Percentiles rank a stretch among this genome's conserved stretches.
Conservation (phyloP, 2,329 filamentous ascomycete species). For the Botrytis galanthina region DNA sequence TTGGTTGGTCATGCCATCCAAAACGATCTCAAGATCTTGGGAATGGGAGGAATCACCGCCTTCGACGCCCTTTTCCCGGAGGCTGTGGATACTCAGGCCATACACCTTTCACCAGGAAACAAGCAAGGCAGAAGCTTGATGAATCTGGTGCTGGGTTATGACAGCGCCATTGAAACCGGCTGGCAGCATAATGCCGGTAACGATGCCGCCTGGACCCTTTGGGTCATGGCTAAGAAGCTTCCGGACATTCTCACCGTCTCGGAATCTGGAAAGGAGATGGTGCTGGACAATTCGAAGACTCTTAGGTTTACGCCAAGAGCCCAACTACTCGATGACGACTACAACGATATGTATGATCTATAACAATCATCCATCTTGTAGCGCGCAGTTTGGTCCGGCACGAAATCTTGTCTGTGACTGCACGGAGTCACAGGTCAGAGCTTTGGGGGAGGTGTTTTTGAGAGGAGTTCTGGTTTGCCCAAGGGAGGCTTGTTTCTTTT, state of each 20-base stretch:
- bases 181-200: conserved; percentile 19
- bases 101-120: background rate
- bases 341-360: background rate
- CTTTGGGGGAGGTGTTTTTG: background rate
- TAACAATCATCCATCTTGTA: rapidly evolving
- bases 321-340: background rate
- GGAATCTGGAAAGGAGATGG: background rate
- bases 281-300: background rate
- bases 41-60: background rate
- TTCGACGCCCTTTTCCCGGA: background rate
- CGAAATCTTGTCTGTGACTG: background rate
- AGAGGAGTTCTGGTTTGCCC: background rate
- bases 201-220: conserved; percentile 1
- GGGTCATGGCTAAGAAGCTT: background rate
- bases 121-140: background rate
- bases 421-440: background rate
- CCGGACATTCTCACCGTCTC: background rate
- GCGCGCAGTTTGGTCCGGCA: rapidly evolving
- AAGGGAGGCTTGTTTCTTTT: background rate
- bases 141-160: background rate
- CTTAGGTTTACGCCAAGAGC: background rate
- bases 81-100: background rate
- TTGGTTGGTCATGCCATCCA: conserved; percentile 11
- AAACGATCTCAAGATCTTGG: background rate
- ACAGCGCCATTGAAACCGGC: background rate